phyloP scores from a whole-genome alignment of 1,284 basidiomycete species.

The Fomitopsis pinicola region DNA sequence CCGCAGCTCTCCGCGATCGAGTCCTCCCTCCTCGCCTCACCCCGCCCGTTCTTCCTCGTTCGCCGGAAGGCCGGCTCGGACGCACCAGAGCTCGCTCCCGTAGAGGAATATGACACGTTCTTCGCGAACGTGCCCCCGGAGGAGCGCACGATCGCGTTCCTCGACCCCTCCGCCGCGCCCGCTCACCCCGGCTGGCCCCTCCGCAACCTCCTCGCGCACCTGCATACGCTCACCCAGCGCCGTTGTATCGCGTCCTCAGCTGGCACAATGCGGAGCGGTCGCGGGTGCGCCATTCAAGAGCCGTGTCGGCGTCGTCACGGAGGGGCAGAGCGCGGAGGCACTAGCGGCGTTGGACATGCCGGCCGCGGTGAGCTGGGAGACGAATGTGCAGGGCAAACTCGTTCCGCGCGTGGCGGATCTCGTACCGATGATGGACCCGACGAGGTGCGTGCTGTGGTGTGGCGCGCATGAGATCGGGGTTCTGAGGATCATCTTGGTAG shows the following conservation, averaged over 20 bases:
- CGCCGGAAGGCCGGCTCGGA: slow-evolving; percentile 28
- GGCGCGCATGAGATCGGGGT: neutral
- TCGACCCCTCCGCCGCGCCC: slow-evolving; percentile 82
- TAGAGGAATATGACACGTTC: slow-evolving; percentile 56
- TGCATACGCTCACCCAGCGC: slow-evolving; percentile 53
- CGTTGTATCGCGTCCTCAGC: slow-evolving; percentile 63
- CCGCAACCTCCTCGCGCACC: slow-evolving; percentile 85
- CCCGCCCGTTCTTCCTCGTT: slow-evolving; percentile 59
- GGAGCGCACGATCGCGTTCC: slow-evolving; percentile 69
- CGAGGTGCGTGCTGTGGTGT: slow-evolving; percentile 37
- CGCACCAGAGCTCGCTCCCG: slow-evolving; percentile 38
- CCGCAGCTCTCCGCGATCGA: slow-evolving; percentile 48
- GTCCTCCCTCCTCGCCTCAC: slow-evolving; percentile 37
- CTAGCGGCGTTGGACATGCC: slow-evolving; percentile 29
- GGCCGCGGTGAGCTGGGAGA: slow-evolving; percentile 90
- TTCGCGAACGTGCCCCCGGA: slow-evolving; percentile 38
- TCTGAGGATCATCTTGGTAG: slow-evolving; percentile 31
- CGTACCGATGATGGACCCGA: slow-evolving; percentile 94
- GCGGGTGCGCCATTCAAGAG: slow-evolving; percentile 53
- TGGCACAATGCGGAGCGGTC: slow-evolving; percentile 60
- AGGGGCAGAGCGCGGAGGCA: slow-evolving; percentile 20
- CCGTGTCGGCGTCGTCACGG: slow-evolving; percentile 48
- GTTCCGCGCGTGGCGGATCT: slow-evolving; percentile 88
- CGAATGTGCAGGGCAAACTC: slow-evolving; percentile 81
- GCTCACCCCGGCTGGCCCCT: slow-evolving; percentile 91